Conservation (phyloP, 2,329 filamentous ascomycete genomes). For the Verruconis gallopava region DNA sequence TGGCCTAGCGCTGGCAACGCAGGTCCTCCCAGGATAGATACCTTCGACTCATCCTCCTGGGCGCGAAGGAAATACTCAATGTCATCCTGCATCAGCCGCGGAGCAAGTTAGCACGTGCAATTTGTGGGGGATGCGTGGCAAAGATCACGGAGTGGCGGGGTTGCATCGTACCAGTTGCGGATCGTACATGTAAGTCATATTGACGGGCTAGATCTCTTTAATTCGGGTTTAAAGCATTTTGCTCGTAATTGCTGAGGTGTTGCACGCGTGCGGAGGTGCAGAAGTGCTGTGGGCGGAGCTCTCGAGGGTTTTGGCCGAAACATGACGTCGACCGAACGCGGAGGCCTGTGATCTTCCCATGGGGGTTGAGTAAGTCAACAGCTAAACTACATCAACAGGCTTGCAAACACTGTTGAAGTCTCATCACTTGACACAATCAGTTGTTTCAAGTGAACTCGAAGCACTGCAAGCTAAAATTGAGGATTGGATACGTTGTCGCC, state of each 20-base stretch:
- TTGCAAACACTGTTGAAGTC: too few species aligned
- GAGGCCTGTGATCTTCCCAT: neutral
- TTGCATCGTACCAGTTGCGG: neutral
- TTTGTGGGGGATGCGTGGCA: too few species aligned
- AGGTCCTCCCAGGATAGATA: constrained; percentile 23
- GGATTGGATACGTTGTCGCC: too few species aligned
- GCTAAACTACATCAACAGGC: too few species aligned
- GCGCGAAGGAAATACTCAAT: constrained; percentile 29
- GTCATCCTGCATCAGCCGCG: constrained; percentile 25
- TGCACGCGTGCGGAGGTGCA: too few species aligned
- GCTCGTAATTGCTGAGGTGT: too few species aligned
- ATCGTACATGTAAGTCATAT: neutral
- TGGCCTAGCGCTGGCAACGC: constrained; percentile 65
- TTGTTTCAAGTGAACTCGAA: too few species aligned
- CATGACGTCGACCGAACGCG: neutral
- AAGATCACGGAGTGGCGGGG: neutral
- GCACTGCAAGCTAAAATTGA: too few species aligned
- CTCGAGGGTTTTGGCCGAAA: neutral
- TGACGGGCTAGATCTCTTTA: too few species aligned
- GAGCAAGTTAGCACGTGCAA: neutral
- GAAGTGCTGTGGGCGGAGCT: neutral
- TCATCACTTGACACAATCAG: too few species aligned
- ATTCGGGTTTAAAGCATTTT: too few species aligned
- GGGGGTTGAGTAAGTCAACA: too few species aligned
- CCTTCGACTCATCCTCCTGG: constrained; percentile 21